Evolutionary conservation across 73 alveolate genomes (phyloP).

Genomic region (Blepharisma japonicum): DNA sequence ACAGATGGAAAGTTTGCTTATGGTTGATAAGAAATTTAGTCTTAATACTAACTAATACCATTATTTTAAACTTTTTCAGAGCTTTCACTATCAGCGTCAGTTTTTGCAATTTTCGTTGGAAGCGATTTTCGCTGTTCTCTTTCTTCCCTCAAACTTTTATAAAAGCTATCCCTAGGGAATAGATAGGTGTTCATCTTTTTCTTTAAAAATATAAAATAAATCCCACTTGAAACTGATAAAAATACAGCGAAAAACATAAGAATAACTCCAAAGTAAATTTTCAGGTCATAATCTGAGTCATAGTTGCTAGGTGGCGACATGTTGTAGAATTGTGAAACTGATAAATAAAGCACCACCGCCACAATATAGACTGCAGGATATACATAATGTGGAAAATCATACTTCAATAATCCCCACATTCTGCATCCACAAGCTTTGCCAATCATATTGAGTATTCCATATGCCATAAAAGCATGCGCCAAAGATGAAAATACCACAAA

Average conservation of each 20-base stretch:
- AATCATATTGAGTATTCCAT: not conserved
- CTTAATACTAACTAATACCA: too few species aligned
- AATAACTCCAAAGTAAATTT: not conserved
- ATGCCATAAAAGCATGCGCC: not conserved
- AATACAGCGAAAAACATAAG: conserved; percentile 8
- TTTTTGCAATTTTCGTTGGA: too few species aligned
- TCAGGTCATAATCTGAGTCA: not conserved
- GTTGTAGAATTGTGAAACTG: not conserved
- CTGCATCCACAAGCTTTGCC: conserved; percentile 20
- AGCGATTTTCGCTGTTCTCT: too few species aligned
- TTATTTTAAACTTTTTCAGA: too few species aligned
- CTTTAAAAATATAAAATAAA: not conserved
- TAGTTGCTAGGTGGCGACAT: not conserved
- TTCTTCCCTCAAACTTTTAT: too few species aligned
- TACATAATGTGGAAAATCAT: not conserved
- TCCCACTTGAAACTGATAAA: not conserved
- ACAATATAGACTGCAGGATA: not conserved
- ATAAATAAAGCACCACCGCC: not conserved
- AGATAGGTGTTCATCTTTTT: not conserved
- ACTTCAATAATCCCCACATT: conserved; percentile 9
- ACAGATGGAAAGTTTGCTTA: too few species aligned
- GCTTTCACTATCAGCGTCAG: too few species aligned
- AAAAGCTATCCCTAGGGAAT: too few species aligned
- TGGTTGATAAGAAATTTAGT: too few species aligned
- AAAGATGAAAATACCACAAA: not conserved